These are phyloP conservation scores for Pezicula neosporulosa DNA, from an alignment of 2,329 filamentous ascomycete genomes.

Conservation along the genomic window DNA sequence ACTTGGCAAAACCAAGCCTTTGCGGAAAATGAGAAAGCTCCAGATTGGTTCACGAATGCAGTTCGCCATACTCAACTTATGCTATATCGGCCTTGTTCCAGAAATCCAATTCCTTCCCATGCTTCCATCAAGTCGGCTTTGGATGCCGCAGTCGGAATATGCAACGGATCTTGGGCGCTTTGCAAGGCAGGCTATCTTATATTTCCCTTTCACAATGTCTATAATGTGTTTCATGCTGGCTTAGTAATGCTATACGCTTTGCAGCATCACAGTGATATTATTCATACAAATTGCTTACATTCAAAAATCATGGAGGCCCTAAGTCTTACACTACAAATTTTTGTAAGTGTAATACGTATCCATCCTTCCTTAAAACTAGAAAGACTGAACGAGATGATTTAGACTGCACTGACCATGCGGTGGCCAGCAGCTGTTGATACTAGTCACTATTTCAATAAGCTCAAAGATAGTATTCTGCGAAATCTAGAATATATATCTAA, in stretches of 20 bases:
- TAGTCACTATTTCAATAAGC: background rate
- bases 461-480: background rate
- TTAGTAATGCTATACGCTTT: background rate
- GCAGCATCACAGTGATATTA: background rate
- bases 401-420: background rate
- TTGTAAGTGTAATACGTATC: too few relatives aligned
- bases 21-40: background rate
- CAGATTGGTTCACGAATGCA: background rate
- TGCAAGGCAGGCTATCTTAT: background rate
- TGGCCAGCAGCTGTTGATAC: background rate
- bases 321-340: background rate
- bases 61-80: background rate
- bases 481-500: background rate
- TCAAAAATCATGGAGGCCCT: background rate
- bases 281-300: background rate
- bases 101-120: background rate
- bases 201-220: background rate
- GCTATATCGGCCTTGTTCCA: background rate
- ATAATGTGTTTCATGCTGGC: background rate
- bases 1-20: background rate
- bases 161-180: background rate
- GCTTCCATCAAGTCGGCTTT: background rate
- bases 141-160: background rate
- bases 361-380: background rate
- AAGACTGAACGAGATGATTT: background rate